phyloP scores from a whole-genome alignment of 108 stramenopile species.

The Seminavis robusta region DNA sequence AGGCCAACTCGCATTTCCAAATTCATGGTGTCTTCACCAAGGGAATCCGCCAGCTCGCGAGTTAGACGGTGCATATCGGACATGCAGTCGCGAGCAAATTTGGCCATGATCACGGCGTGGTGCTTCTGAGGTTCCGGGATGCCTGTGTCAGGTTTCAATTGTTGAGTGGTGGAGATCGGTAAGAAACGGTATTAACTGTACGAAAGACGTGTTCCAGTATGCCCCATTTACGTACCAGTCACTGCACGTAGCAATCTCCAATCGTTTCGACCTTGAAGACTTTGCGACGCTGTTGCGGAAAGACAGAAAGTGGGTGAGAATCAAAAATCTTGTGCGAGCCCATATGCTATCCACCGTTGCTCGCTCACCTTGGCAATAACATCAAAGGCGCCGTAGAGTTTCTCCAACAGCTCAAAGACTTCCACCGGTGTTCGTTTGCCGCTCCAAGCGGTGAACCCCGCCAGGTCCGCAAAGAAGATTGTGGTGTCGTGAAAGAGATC shows the following conservation, averaged over 20 bases:
- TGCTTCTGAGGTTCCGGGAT: too few relatives aligned
- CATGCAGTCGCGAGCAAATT: slow-evolving; percentile 27
- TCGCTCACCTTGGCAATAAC: slow-evolving; percentile 1
- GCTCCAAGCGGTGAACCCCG: slow-evolving; percentile 21
- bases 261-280: too few relatives aligned
- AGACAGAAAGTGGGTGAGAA: too few relatives aligned
- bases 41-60: not conserved
- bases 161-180: too few relatives aligned
- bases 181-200: too few relatives aligned
- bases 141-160: too few relatives aligned
- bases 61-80: slow-evolving; percentile 10
- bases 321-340: too few relatives aligned
- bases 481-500: slow-evolving; percentile 20
- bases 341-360: too few relatives aligned
- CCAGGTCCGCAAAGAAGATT: slow-evolving; percentile 18
- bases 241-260: too few relatives aligned
- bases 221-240: too few relatives aligned
- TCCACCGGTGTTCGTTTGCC: slow-evolving; percentile 9
- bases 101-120: slow-evolving; percentile 24
- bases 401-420: slow-evolving; percentile 14
- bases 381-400: slow-evolving; percentile 12
- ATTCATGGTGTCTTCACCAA: slow-evolving; percentile 6
- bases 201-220: too few relatives aligned
- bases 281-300: too few relatives aligned
- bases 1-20: slow-evolving; percentile 33